These are phyloP conservation scores for Elongisporangium undulatum DNA, from an alignment of 352 stramenopile species.

Conservation along the genomic window DNA sequence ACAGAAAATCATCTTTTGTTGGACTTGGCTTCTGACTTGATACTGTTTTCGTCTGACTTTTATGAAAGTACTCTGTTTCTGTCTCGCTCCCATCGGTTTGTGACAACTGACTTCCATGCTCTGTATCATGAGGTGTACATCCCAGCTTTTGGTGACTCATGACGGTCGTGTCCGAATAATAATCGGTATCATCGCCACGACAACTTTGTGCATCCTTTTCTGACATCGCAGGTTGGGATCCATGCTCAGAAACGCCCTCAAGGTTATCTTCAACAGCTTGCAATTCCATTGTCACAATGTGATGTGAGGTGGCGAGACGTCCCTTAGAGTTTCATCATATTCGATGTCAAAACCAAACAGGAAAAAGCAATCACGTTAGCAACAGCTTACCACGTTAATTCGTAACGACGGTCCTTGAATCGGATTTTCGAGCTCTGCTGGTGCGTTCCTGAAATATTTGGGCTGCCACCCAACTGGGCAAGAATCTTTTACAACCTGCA, in stretches of 20 bases:
- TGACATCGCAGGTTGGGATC: slow-evolving; percentile 1
- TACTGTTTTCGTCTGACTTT: background rate
- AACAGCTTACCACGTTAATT: slow-evolving; percentile 16
- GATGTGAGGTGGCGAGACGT: slow-evolving; percentile 24
- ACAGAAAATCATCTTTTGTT: slow-evolving; percentile 10
- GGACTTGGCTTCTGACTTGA: slow-evolving; percentile 3
- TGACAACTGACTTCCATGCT: background rate
- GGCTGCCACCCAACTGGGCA: slow-evolving; percentile 28
- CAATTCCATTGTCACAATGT: slow-evolving; percentile 27
- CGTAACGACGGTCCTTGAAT: slow-evolving; percentile 18
- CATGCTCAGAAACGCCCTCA: slow-evolving; percentile 3
- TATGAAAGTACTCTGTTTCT: background rate
- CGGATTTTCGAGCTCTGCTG: slow-evolving; percentile 9
- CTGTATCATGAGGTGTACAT: background rate
- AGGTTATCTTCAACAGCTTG: slow-evolving; percentile 22
- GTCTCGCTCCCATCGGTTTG: slow-evolving; percentile 3
- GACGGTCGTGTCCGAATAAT: background rate
- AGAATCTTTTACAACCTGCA: slow-evolving; percentile 3
- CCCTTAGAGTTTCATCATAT: slow-evolving; percentile 9
- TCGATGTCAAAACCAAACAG: background rate
- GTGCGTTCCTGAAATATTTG: slow-evolving; percentile 21
- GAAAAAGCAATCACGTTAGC: background rate
- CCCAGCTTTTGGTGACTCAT: background rate
- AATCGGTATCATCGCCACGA: background rate
- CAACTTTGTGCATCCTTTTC: slow-evolving; percentile 1